Conservation (phyloP, 169 alveolate species). For the Babesia bigemina region DNA sequence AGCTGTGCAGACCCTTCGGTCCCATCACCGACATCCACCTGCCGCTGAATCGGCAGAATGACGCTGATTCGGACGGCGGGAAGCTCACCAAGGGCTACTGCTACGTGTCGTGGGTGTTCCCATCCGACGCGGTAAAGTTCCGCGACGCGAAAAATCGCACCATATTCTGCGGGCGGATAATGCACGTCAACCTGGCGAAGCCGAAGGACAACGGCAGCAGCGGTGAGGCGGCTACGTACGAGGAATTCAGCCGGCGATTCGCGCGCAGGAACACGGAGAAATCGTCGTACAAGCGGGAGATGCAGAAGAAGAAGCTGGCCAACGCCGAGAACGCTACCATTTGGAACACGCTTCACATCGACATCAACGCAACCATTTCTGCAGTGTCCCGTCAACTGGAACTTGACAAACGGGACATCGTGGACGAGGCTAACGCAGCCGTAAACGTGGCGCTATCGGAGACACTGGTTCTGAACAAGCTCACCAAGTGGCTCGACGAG, state of each 20-base stretch:
- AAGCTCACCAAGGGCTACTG: constrained; percentile 60
- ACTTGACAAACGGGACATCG: constrained; percentile 81
- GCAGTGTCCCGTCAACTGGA: constrained; percentile 85
- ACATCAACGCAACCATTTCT: constrained; percentile 90
- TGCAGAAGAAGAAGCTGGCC: constrained; percentile 78
- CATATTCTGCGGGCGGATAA: constrained; percentile 75
- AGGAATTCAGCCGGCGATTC: constrained; percentile 61
- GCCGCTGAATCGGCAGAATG: constrained; percentile 28
- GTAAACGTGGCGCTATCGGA: constrained; percentile 91
- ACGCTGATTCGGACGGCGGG: constrained; percentile 6
- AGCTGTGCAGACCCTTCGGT: constrained; percentile 61
- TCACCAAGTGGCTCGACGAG: constrained; percentile 92
- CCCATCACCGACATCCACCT: constrained; percentile 61
- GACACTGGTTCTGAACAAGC: constrained; percentile 89
- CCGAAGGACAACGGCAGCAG: constrained; percentile 31
- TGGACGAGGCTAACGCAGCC: constrained; percentile 86
- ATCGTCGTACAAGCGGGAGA: constrained; percentile 76
- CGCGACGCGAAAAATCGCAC: constrained; percentile 51
- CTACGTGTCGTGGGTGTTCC: constrained; percentile 57
- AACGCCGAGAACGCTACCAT: constrained; percentile 85
- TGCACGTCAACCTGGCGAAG: constrained; percentile 69
- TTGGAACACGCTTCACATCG: constrained; percentile 95
- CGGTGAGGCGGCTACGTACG: constrained; percentile 16
- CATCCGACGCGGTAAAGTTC: constrained; percentile 64
- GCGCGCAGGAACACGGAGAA: constrained; percentile 77